phyloP scores from a whole-genome alignment of 2,329 filamentous ascomycete species.

The Neonectria ditissima region DNA sequence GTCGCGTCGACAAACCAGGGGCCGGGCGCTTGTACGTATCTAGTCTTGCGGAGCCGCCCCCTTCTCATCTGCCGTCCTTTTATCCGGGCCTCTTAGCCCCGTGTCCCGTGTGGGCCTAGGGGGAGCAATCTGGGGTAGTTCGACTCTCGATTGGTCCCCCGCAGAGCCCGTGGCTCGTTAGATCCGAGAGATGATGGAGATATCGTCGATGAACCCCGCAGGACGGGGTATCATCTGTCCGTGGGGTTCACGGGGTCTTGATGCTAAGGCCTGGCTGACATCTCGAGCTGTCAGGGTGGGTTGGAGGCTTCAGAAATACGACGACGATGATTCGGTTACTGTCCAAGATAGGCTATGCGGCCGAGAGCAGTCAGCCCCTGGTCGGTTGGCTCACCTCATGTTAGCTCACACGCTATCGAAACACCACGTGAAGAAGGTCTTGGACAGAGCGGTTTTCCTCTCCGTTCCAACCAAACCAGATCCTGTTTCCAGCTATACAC shows the following conservation, averaged over 20 bases:
- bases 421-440: no score
- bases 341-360: not conserved
- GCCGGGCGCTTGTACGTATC: not conserved
- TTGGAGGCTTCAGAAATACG: not conserved
- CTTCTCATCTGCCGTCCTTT: conserved; percentile 14
- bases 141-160: conserved; percentile 11
- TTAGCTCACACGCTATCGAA: not conserved
- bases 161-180: not conserved
- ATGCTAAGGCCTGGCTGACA: not conserved
- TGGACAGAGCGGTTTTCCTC: no score
- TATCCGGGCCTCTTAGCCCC: conserved; percentile 9
- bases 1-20: conserved; percentile 5
- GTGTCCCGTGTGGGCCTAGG: conserved; percentile 3
- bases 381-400: not conserved
- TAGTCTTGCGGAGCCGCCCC: conserved; percentile 11
- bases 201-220: conserved; percentile 6
- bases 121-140: conserved; percentile 16
- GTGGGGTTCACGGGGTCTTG: not conserved
- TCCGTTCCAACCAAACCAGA: no score
- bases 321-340: not conserved
- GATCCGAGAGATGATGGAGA: not conserved
- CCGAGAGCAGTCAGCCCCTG: not conserved
- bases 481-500: no score
- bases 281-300: conserved; percentile 1
- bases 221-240: not conserved